Conservation (phyloP, 2,329 filamentous ascomycete species). For the Coleophoma cylindrospora region DNA sequence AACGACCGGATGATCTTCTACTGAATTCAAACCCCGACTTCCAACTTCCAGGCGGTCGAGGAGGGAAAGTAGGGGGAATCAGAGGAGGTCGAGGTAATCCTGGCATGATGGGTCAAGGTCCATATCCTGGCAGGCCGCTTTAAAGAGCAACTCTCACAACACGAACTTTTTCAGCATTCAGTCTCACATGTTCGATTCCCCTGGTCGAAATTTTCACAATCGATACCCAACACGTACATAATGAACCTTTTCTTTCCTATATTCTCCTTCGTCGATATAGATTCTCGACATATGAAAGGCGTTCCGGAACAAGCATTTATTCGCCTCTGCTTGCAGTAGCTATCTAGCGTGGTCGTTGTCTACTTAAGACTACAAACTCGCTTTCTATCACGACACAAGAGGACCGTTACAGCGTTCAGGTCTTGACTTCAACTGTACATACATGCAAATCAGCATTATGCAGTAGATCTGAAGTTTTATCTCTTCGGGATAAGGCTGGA, state of each 20-base stretch:
- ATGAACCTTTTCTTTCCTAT: slow-evolving; percentile 5
- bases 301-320: no score
- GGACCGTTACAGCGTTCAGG: no score
- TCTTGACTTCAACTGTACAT: no score
- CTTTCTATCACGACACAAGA: no score
- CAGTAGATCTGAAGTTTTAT: no score
- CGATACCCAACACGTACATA: slow-evolving; percentile 19
- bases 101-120: slow-evolving; percentile 47
- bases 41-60: slow-evolving; percentile 49
- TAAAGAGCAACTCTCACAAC: slow-evolving; percentile 8
- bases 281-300: slow-evolving; percentile 8
- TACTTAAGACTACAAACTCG: no score
- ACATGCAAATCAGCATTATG: no score
- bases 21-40: slow-evolving; percentile 84
- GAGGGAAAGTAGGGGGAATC: slow-evolving; percentile 12
- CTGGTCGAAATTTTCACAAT: background rate
- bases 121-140: slow-evolving; percentile 37
- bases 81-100: slow-evolving; percentile 23
- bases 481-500: no score
- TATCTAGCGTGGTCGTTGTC: no score
- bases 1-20: slow-evolving; percentile 63
- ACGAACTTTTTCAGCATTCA: slow-evolving; percentile 12
- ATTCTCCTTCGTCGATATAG: slow-evolving; percentile 16
- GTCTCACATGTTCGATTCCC: slow-evolving; percentile 3
- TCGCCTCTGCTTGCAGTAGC: no score